Percentiles rank a stretch among this genome's conserved stretches.
Evolutionary conservation across 2,329 filamentous ascomycete genomes (phyloP).

Genomic region (Aspergillus ibericus): DNA sequence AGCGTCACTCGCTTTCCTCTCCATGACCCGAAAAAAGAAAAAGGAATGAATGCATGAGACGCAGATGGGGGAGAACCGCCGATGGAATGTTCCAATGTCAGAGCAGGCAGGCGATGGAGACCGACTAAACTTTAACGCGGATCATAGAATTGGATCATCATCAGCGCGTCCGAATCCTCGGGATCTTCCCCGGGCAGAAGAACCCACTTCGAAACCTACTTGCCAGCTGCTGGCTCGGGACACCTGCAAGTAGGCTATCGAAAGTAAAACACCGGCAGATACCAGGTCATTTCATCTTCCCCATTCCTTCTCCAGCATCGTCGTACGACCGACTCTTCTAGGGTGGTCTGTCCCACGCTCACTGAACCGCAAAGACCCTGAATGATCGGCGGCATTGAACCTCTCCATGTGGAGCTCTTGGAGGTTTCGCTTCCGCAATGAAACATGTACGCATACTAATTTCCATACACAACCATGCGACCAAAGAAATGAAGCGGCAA

Average conservation of each 20-base stretch:
- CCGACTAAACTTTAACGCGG: conserved; percentile 18
- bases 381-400: conserved; percentile 23
- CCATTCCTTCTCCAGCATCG: not conserved
- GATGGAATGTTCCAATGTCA: conserved; percentile 20
- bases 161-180: conserved; percentile 14
- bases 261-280: conserved; percentile 16
- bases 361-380: conserved; percentile 16
- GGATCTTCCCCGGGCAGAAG: conserved; percentile 11
- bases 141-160: conserved; percentile 15
- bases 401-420: conserved; percentile 16
- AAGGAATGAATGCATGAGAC: conserved; percentile 12
- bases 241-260: conserved; percentile 8
- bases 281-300: conserved; percentile 7
- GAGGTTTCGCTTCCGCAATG: conserved; percentile 13
- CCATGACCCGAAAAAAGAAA: not conserved
- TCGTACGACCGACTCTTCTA: not conserved
- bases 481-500: conserved; percentile 8
- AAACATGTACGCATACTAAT: conserved; percentile 15
- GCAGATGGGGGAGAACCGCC: conserved; percentile 7
- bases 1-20: not conserved
- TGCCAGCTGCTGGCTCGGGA: not conserved
- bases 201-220: not conserved
- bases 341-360: conserved; percentile 12
- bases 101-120: conserved; percentile 3
- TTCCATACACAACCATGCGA: not conserved